Conservation (phyloP, 1,284 basidiomycete species). For the Pseudozyma tsukubaensis region DNA sequence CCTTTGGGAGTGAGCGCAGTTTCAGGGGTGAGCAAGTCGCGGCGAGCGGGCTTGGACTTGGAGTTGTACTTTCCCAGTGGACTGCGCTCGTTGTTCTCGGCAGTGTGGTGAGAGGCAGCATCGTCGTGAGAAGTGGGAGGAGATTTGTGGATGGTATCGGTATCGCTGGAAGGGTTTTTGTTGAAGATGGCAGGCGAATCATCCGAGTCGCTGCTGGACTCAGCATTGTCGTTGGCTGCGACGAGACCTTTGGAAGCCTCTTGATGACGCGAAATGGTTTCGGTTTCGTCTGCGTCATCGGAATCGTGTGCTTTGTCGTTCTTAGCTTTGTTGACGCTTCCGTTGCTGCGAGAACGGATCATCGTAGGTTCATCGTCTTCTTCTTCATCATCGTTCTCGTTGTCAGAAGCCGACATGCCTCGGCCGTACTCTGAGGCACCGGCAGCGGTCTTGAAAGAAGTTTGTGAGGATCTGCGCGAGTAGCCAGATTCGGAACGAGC, state of each 20-base stretch:
- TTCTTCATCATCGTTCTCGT: constrained; percentile 15
- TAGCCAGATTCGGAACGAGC: constrained; percentile 36
- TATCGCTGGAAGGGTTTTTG: constrained; percentile 20
- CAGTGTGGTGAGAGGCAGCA: constrained; percentile 6
- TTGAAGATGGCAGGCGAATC: constrained; percentile 35
- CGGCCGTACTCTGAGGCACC: constrained; percentile 22
- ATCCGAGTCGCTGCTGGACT: constrained; percentile 26
- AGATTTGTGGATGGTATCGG: constrained; percentile 37
- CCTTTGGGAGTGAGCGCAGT: constrained; percentile 24
- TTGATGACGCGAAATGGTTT: constrained; percentile 15
- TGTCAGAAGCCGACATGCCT: constrained; percentile 9
- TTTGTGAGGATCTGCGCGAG: constrained; percentile 35
- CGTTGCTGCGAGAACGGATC: constrained; percentile 12
- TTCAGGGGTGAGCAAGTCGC: constrained; percentile 24
- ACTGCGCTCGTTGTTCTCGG: constrained; percentile 10
- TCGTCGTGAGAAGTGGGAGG: constrained; percentile 50
- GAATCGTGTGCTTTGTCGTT: background rate
- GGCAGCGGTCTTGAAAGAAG: constrained; percentile 43
- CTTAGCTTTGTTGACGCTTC: background rate
- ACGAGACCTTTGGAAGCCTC: constrained; percentile 4
- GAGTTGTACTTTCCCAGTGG: constrained; percentile 11
- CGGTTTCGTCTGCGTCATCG: constrained; percentile 28
- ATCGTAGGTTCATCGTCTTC: constrained; percentile 15
- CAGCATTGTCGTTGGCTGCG: constrained; percentile 10
- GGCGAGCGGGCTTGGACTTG: constrained; percentile 13